These are phyloP conservation scores for Rhododendron molle DNA, from an alignment of 148 eudicot species.

Conservation along the genomic window DNA sequence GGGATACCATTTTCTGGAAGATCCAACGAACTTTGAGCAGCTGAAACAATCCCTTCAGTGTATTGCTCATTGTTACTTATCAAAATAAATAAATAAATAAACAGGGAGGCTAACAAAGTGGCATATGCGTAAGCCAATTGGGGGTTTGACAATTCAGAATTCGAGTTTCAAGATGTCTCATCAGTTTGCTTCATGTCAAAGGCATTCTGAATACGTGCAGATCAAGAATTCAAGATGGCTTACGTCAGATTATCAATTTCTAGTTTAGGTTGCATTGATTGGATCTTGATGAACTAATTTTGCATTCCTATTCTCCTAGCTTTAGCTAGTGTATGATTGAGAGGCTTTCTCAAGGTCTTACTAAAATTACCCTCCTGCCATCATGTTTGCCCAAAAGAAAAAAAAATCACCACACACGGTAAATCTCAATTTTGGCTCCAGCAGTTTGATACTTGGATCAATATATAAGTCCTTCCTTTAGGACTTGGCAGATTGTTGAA, in stretches of 20 bases:
- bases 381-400: background rate
- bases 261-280: background rate
- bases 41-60: conserved; percentile 15
- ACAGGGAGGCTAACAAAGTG: background rate
- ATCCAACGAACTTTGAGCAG: conserved; percentile 70
- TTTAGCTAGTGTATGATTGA: background rate
- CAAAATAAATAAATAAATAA: background rate
- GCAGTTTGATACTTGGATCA: background rate
- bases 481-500: background rate
- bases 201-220: background rate
- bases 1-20: conserved; percentile 64
- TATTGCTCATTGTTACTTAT: background rate
- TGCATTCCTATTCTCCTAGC: background rate
- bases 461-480: background rate
- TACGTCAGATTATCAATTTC: background rate
- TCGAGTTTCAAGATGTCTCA: background rate
- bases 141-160: background rate
- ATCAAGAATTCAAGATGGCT: background rate
- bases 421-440: background rate
- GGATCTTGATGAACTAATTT: background rate
- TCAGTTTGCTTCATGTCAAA: background rate
- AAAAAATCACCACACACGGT: background rate
- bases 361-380: background rate
- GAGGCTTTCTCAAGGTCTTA: background rate
- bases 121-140: background rate